Evolutionary conservation across 1,284 basidiomycete species (phyloP), one percentile per base, ranked within the genome.

Genomic region (Chalciporus sp.): DNA sequence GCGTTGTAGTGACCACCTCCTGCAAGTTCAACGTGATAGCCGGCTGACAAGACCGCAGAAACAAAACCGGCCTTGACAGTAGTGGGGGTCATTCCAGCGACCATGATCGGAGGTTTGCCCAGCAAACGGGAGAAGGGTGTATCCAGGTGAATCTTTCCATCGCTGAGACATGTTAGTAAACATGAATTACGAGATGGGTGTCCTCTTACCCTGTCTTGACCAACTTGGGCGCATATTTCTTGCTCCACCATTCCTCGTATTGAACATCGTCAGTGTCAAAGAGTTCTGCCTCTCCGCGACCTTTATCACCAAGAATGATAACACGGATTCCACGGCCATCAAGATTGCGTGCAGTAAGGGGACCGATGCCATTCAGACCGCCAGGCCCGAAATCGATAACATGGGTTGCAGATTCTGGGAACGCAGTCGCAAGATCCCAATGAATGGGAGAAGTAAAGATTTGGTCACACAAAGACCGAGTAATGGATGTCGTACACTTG

Each of bases 1-100:
- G 93, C 80, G 70, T 92, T 95, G 80, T 98, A 98, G 75, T 99
- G 96, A 23, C 95, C 97, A 58, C 97, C 96, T 62, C 97, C 97
- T 49, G 96, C 97, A 53, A 99, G 83, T 73, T 99, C 96, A 66
- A 98, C 83, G 71, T 98, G 95, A 74, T 91, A 98, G 2, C 96
- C 96, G 26, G 96, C 95, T 64, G 92, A 85, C 62, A 98, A 86
- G 37, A 96, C 84, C 7, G 96, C 95, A 56, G 88, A 86, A 61
- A 97, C 94, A 71, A 97, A 94, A 42, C 93, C 93, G 48, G 89
- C 89, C 67, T 94, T 89, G 59, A 98, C 95, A 20, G 95, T 98
- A 1, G 88, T 89, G 1, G 95, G 95, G 0, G 95, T 97, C 97
- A 99, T 99, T 61, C 96, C 97, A 46, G 94, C 94, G 45, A 99